Evolutionary conservation across 768 basidiomycete species (phyloP).

Genomic region (Naganishia randhawae): DNA sequence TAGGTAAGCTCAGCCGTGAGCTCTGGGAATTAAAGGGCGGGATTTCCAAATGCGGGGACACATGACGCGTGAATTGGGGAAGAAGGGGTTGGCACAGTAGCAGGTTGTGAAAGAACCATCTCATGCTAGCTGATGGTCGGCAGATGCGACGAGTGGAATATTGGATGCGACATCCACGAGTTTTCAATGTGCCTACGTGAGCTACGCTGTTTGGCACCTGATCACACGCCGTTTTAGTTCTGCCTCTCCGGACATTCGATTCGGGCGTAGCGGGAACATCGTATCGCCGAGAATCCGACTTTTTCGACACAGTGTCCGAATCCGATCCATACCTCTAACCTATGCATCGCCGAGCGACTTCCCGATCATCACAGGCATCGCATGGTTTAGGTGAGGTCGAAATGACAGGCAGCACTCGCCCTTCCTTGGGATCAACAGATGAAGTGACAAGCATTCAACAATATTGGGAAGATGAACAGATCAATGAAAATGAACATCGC

Average conservation of each 20-base stretch:
- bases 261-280: not conserved
- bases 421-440: not conserved
- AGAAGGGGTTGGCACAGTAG: too few species aligned
- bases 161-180: too few species aligned
- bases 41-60: too few species aligned
- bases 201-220: too few species aligned
- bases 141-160: too few species aligned
- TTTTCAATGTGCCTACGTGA: too few species aligned
- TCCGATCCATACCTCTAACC: not conserved
- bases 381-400: not conserved
- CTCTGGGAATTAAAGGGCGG: too few species aligned
- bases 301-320: not conserved
- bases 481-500: not conserved
- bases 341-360: not conserved
- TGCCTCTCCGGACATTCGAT: not conserved
- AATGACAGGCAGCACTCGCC: not conserved
- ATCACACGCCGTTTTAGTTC: too few species aligned
- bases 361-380: not conserved
- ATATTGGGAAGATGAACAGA: not conserved
- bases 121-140: too few species aligned
- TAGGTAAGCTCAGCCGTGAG: too few species aligned
- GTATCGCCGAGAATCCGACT: not conserved
- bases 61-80: too few species aligned
- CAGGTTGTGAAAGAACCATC: too few species aligned
- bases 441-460: not conserved